phyloP scores from a whole-genome alignment of 1,284 basidiomycete genomes.

The Moniliophthora roreri region DNA sequence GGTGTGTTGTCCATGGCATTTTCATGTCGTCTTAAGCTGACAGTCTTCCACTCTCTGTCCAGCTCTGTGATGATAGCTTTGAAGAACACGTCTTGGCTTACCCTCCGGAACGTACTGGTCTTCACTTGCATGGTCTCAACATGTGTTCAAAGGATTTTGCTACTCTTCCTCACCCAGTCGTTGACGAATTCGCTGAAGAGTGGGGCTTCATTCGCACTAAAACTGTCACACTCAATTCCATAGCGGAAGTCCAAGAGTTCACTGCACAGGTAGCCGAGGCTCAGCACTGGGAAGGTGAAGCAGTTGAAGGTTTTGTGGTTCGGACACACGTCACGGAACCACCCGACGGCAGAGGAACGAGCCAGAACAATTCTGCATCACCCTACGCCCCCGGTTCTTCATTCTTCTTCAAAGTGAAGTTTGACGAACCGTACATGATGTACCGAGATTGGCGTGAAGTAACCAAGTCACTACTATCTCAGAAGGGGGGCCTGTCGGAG shows the following conservation, averaged over 20 bases:
- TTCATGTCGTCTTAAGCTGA: neutral
- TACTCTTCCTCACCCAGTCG: constrained; percentile 68
- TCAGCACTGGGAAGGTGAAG: constrained; percentile 82
- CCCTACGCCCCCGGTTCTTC: constrained; percentile 81
- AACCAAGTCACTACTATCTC: constrained; percentile 73
- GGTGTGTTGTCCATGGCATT: constrained; percentile 44
- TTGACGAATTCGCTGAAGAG: constrained; percentile 81
- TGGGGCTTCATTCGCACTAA: constrained; percentile 92
- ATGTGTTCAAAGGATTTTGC: constrained; percentile 68
- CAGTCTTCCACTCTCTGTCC: neutral
- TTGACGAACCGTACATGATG: constrained; percentile 98
- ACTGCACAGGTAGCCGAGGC: constrained; percentile 66
- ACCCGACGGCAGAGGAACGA: constrained; percentile 29
- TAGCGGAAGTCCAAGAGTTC: constrained; percentile 74
- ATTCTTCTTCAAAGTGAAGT: constrained; percentile 99
- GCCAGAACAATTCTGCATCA: constrained; percentile 15
- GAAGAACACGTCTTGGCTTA: constrained; percentile 97
- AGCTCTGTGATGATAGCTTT: constrained; percentile 97
- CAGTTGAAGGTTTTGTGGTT: constrained; percentile 97
- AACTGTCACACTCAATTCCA: constrained; percentile 57
- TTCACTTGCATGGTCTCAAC: constrained; percentile 95
- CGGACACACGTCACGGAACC: constrained; percentile 65
- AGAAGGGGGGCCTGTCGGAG: constrained; percentile 29
- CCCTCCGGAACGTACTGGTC: constrained; percentile 79
- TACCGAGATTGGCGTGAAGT: constrained; percentile 98